Evolutionary conservation across 1,139 yeast species (phyloP).

Genomic region (Candida sp.): DNA sequence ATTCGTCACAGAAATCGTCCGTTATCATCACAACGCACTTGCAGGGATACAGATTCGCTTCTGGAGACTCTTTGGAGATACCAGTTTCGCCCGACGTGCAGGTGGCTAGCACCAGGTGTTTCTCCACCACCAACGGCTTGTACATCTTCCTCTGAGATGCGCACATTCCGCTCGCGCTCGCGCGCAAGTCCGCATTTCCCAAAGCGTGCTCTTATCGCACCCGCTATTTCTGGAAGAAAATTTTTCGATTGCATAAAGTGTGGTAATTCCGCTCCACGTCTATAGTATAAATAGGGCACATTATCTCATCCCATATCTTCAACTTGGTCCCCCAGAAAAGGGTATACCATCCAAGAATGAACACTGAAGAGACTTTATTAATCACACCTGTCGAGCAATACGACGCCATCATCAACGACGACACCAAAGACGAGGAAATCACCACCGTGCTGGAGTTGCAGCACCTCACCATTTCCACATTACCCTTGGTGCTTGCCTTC

Average conservation of each 20-base stretch:
- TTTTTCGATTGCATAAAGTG: too few species aligned
- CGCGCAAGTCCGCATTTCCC: conserved; percentile 6
- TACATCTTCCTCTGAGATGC: conserved; percentile 5
- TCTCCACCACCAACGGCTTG: not conserved
- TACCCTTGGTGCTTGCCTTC: conserved; percentile 52
- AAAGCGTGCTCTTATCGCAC: not conserved
- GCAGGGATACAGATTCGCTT: conserved; percentile 1
- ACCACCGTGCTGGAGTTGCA: conserved; percentile 24
- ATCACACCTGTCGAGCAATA: conserved; percentile 29
- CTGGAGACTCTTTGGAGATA: conserved; percentile 5
- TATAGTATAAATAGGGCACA: not conserved
- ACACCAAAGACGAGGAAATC: conserved; percentile 7
- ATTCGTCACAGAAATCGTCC: conserved; percentile 3
- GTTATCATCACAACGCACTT: not conserved
- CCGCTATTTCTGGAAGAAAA: too few species aligned
- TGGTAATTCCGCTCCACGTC: conserved; percentile 1
- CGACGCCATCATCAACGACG: conserved; percentile 15
- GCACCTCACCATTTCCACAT: conserved; percentile 38
- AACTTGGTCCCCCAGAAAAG: not conserved
- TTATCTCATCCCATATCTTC: not conserved
- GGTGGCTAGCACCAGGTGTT: not conserved
- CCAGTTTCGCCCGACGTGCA: conserved; percentile 8
- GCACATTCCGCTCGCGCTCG: not conserved
- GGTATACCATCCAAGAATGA: conserved; percentile 18
- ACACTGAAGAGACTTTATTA: conserved; percentile 35